Conservation (phyloP, 2,329 filamentous ascomycete genomes). For the Neoarthrinium moseri region DNA sequence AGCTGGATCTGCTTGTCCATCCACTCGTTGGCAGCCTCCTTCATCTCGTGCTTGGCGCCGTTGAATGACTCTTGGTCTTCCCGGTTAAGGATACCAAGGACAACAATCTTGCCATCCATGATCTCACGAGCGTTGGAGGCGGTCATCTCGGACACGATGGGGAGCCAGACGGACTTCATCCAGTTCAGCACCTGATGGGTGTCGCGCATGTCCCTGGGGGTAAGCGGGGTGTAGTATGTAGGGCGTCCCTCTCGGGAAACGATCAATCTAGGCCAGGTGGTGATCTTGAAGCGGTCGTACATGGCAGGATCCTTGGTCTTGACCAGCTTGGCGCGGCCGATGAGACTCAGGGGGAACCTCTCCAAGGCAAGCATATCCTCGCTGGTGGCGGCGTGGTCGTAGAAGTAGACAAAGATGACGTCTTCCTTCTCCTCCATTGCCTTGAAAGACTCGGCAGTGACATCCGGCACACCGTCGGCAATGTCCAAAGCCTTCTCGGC, state of each 20-base stretch:
- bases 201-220: conserved; percentile 90
- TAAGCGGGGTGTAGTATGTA: conserved; percentile 84
- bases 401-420: conserved; percentile 96
- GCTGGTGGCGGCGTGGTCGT: conserved; percentile 88
- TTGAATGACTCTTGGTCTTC: conserved; percentile 77
- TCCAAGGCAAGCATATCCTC: conserved; percentile 92
- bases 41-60: conserved; percentile 81
- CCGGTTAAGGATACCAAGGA: conserved; percentile 82
- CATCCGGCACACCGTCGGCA: conserved; percentile 73
- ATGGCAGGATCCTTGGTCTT: conserved; percentile 81
- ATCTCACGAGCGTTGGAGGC: conserved; percentile 90
- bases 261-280: conserved; percentile 90
- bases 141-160: conserved; percentile 90
- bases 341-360: conserved; percentile 79
- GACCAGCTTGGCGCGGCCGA: conserved; percentile 88
- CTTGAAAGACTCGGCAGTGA: conserved; percentile 74
- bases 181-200: conserved; percentile 76
- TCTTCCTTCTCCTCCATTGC: conserved; percentile 89
- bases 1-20: conserved; percentile 93
- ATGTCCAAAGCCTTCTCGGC: conserved; percentile 83
- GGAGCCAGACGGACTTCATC: conserved; percentile 97
- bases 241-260: conserved; percentile 87
- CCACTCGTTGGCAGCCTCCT: conserved; percentile 94
- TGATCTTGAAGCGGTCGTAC: conserved; percentile 86
- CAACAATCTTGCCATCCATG: conserved; percentile 93